Percentiles rank a stretch among this genome's conserved stretches.
phyloP scores from a whole-genome alignment of 148 eudicot genomes.

The Cornus florida region DNA sequence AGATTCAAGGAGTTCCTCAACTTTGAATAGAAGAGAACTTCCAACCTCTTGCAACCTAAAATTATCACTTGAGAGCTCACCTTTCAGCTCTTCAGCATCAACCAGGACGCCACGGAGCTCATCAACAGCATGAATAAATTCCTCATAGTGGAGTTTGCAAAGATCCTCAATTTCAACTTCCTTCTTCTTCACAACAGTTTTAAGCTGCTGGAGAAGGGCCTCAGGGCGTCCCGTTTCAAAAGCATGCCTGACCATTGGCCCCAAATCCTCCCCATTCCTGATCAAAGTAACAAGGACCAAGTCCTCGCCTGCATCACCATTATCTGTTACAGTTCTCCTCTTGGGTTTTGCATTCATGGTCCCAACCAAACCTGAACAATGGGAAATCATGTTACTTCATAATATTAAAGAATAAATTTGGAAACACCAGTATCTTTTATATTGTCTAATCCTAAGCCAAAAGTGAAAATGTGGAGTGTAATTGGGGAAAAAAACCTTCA shows the following conservation, averaged over 20 bases:
- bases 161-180: constrained; percentile 94
- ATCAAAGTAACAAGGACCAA: constrained; percentile 79
- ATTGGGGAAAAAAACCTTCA: background rate
- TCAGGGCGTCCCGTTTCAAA: constrained; percentile 82
- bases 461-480: background rate
- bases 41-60: constrained; percentile 79
- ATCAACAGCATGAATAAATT: constrained; percentile 82
- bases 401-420: background rate
- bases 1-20: constrained; percentile 77
- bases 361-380: constrained; percentile 14
- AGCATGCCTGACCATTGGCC: constrained; percentile 82
- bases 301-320: constrained; percentile 84
- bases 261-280: constrained; percentile 86
- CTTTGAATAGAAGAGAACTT: constrained; percentile 62
- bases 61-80: constrained; percentile 72
- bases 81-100: constrained; percentile 90
- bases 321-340: constrained; percentile 63
- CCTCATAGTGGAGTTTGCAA: constrained; percentile 89
- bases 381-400: background rate
- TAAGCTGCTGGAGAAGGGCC: constrained; percentile 74
- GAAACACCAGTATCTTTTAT: background rate
- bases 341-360: constrained; percentile 66
- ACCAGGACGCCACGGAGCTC: constrained; percentile 93
- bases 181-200: constrained; percentile 69
- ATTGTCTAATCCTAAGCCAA: background rate